phyloP scores from a whole-genome alignment of 805 yeast genomes.

The Grigorovia transvaalensis region DNA sequence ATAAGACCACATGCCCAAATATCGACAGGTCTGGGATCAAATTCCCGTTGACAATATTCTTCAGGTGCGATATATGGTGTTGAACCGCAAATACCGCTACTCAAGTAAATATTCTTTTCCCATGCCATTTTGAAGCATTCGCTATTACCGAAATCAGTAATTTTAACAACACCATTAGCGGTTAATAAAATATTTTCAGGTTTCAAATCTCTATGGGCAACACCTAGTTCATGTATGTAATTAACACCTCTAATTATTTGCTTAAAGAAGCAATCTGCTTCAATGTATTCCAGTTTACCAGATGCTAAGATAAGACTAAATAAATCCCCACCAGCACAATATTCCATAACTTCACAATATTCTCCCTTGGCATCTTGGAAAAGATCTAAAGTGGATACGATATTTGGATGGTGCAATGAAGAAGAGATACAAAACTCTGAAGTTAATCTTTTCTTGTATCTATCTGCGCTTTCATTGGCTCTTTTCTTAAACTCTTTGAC shows the following conservation, averaged over 20 bases:
- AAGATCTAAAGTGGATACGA: slow-evolving; percentile 65
- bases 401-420: slow-evolving; percentile 65
- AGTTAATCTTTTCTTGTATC: slow-evolving; percentile 63
- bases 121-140: slow-evolving; percentile 80
- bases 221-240: slow-evolving; percentile 84
- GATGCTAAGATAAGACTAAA: slow-evolving; percentile 63
- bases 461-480: slow-evolving; percentile 51
- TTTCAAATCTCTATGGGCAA: slow-evolving; percentile 86
- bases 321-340: slow-evolving; percentile 72
- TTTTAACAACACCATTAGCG: slow-evolving; percentile 60
- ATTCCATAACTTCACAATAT: slow-evolving; percentile 80
- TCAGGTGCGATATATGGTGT: slow-evolving; percentile 90
- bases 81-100: slow-evolving; percentile 75
- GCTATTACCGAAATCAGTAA: slow-evolving; percentile 81
- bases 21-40: slow-evolving; percentile 76
- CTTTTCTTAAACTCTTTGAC: slow-evolving; percentile 75
- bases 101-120: slow-evolving; percentile 59
- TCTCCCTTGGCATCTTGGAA: slow-evolving; percentile 75
- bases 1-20: slow-evolving; percentile 92
- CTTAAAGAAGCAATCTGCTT: slow-evolving; percentile 85
- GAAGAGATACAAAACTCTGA: slow-evolving; percentile 78
- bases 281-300: slow-evolving; percentile 70
- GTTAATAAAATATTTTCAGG: slow-evolving; percentile 86
- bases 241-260: slow-evolving; percentile 75
- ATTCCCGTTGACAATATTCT: slow-evolving; percentile 51